Base-by-base conservation (phyloP, 2,329 filamentous ascomycete genomes). In the Colletotrichum theobromicola region DNA sequence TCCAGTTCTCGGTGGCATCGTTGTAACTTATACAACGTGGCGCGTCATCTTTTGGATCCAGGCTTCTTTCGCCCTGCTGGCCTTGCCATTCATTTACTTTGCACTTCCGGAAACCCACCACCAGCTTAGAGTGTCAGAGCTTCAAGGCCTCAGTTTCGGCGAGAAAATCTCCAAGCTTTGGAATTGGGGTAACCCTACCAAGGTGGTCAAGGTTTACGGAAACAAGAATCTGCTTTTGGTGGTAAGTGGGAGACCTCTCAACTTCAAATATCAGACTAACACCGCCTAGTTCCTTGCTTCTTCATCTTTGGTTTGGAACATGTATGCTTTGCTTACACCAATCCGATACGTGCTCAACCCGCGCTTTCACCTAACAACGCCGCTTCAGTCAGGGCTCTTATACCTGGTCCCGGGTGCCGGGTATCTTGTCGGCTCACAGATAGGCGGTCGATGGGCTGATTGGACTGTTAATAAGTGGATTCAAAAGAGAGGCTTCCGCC, bases 11-110 rank as follows among this genome's bases (percentile, higher is more conserved):
- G 91, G 94, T 69, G 94, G 94, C 28, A 91, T 95, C 58, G 94
- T 96, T 65, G 93, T 95, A 18, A 95, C 93, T 0, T 95, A 91
- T 82, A 87, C 88, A 8, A 90, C 88, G 3, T 96, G 94, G 94
- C 88, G 93, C 21, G 90, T 90, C 55, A 94, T 95, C 67, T 95
- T 95, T 84, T 95, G 93, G 92, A 85, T 96, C 1, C 94, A 95
- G 80, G 91, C 92, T 1, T 93, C 90, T 0, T 86, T 95, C 7
- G 92, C 92, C 0, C 93, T 89, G 0, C 86, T 95, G 7, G 92
- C 92, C 0, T 93, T 89, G 3, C 80, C 89, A 0, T 92, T 90
- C 1, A 86, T 88, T 0, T 88, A 91, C 77, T 91, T 94, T 77
- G 84, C 94, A 15, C 88, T 95, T 13, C 93, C 93, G 0, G 94